Evolutionary conservation across 2,329 filamentous ascomycete species (phyloP), one percentile per base, ranked within the genome.

Genomic region (Penicillium sp.): DNA sequence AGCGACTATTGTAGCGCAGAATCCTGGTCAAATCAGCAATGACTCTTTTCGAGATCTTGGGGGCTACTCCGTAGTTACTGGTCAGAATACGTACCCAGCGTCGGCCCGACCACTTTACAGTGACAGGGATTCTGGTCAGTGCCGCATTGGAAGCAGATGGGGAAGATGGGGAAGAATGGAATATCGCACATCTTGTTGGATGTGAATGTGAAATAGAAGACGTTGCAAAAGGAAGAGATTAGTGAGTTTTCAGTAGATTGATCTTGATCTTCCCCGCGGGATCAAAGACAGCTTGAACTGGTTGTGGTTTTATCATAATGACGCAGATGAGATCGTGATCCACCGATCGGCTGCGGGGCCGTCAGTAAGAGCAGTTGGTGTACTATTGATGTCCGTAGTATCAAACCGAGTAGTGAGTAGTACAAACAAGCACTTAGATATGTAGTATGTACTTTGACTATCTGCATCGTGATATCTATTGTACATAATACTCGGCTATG

Each of bases 111-210:
- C 8, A 84, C 74, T 65, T 84, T 84, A 64, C 81, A 83, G 57
- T 78, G 79, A 52, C 81, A 84, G 3, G 81, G 82, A 51, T 84
- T 84, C 61, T 84, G 79, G 55, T 83, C 75, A 8, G 80, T 83
- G 42, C 70, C 81, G 67, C 80, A 83, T 67, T 84, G 81, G 67
- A 83, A 79, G 68, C 81, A 83, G 61, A 82, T 67, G 10, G 81
- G 74, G 34, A 80, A 77, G 49, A 82, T 66, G 16, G 79, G 79
- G 44, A 82, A 62, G 65, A 73, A 76, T 48, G 77, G 74, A 5
- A 67, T 24, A 55, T 62, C 67, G 51, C 65, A 69, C 75, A 78
- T 76, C 4, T 24, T 67, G 39, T 51, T 14, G 14, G 14, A 14
- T 31, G 28, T 16, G 24, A 14, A 13, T 14, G 29, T 16, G 29